Base-by-base conservation (phyloP, 495 filamentous ascomycete genomes). In the Aspergillus egyptiacus region DNA sequence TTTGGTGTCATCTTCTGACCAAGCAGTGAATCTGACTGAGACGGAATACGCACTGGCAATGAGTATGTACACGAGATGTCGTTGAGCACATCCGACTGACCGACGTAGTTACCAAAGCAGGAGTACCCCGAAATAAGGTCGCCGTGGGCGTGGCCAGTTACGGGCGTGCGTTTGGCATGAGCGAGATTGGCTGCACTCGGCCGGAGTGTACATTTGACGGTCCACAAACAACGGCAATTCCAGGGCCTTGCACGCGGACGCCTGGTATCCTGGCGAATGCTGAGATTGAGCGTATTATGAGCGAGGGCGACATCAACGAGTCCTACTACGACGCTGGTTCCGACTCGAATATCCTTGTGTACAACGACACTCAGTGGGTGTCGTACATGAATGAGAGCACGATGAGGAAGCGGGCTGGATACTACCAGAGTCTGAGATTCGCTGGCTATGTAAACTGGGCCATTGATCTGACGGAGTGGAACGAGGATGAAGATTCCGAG, bases 41-140 rank as follows among this genome's bases (percentile, higher is more conserved):
- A 75, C 68, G 2, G 40, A 50, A 24, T 41, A 60, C 24, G 57
- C 65, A 2, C 55, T 78, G 1, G 42, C 60, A 11, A 75, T 77
- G 70, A 44, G 48, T 44, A 34, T 10, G 39, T 23, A 11, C 22
- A 14, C 14, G 7, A 17, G 11, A 10, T n/a, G n/a, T n/a, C n/a
- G n/a, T n/a, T n/a, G n/a, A n/a, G n/a, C n/a, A n/a, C n/a, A n/a
- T 27, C 10, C 5, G 25, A 27, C 28, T 31, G 4, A 31, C 28
- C 23, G 11, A 0, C 24, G 20, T 25, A 51, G 48, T 77, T 13
- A 77, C 75, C 28, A 79, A 79, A 48, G 73, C 73, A 0, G 72
- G 73, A 13, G 69, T 74, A 1, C 65, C 63, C 0, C 31, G 56
- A 0, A 64, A 60, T 31, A 72, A 69, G 51, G 39, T 78, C 19